phyloP scores from a whole-genome alignment of 2,329 filamentous ascomycete species.

The Chrysoporthe deuterocubensis region DNA sequence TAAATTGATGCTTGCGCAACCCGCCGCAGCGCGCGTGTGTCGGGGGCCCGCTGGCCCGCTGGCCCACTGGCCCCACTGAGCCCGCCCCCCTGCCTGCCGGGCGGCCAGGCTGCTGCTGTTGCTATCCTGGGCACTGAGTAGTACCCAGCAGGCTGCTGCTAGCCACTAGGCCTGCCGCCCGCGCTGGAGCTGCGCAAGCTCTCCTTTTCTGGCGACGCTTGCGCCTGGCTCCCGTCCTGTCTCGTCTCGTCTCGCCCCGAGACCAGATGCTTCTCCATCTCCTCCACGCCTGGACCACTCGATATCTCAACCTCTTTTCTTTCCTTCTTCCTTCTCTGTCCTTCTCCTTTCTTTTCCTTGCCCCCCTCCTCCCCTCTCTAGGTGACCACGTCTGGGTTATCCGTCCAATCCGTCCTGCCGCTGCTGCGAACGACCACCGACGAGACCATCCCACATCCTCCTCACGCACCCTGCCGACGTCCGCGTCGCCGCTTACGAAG shows the following conservation, averaged over 20 bases:
- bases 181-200: slow-evolving; percentile 4
- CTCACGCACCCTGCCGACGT: not conserved
- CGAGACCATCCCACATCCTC: not conserved
- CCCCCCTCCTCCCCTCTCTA: too few species aligned
- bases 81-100: too few species aligned
- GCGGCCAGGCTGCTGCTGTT: too few species aligned
- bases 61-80: too few species aligned
- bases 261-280: not conserved
- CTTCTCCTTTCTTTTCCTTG: not conserved
- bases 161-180: not conserved
- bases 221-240: not conserved
- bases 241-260: not conserved
- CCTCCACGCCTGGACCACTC: not conserved
- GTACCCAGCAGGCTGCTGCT: too few species aligned
- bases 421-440: not conserved
- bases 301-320: not conserved
- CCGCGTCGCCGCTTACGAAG: not conserved
- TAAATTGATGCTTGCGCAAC: too few species aligned
- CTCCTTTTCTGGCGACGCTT: not conserved
- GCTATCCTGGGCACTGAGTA: too few species aligned
- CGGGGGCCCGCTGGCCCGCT: too few species aligned
- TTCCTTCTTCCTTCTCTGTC: not conserved
- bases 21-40: too few species aligned
- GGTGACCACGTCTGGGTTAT: too few species aligned
- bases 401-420: not conserved